A percentile compares a stretch with the other conserved stretches of the same genome.
phyloP scores from a whole-genome alignment of 1,284 basidiomycete species.

The Ceratobasidium sp. region DNA sequence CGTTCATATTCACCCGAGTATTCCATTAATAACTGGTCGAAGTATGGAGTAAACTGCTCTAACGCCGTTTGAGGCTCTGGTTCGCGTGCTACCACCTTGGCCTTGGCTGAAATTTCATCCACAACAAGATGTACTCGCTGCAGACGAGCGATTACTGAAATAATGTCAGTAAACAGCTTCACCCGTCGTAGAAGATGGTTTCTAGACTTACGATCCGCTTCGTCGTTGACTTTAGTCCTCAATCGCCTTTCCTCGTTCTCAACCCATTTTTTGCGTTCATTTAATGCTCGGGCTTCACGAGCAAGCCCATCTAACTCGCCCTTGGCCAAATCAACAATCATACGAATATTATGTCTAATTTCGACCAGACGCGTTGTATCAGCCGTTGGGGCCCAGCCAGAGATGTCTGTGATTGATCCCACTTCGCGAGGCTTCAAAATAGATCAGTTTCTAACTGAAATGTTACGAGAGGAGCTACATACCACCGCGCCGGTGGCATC shows the following conservation, averaged over 20 bases:
- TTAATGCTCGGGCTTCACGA: slow-evolving; percentile 83
- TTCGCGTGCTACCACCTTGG: slow-evolving; percentile 64
- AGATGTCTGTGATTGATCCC: slow-evolving; percentile 79
- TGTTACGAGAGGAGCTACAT: slow-evolving; percentile 48
- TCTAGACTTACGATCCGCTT: slow-evolving; percentile 69
- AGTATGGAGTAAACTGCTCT: slow-evolving; percentile 70
- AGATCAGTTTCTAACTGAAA: neutral
- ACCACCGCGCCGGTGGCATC: slow-evolving; percentile 94
- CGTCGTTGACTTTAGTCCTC: slow-evolving; percentile 70
- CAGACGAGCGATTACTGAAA: slow-evolving; percentile 73
- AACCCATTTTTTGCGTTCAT: slow-evolving; percentile 79
- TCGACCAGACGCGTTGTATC: slow-evolving; percentile 91
- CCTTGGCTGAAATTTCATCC: slow-evolving; percentile 68
- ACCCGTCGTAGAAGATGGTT: neutral
- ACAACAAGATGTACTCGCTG: slow-evolving; percentile 77
- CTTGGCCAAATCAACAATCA: slow-evolving; percentile 84
- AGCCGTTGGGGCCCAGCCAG: slow-evolving; percentile 82
- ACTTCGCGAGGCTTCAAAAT: slow-evolving; percentile 76
- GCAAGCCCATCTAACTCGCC: slow-evolving; percentile 87
- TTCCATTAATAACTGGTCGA: slow-evolving; percentile 73
- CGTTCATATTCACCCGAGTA: slow-evolving; percentile 80
- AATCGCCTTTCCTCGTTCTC: slow-evolving; percentile 74
- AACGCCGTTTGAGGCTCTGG: slow-evolving; percentile 68
- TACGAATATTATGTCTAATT: slow-evolving; percentile 90
- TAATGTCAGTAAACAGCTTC: slow-evolving; percentile 20